phyloP scores from a whole-genome alignment of 1,284 basidiomycete species.

The Agroathelia rolfsii region DNA sequence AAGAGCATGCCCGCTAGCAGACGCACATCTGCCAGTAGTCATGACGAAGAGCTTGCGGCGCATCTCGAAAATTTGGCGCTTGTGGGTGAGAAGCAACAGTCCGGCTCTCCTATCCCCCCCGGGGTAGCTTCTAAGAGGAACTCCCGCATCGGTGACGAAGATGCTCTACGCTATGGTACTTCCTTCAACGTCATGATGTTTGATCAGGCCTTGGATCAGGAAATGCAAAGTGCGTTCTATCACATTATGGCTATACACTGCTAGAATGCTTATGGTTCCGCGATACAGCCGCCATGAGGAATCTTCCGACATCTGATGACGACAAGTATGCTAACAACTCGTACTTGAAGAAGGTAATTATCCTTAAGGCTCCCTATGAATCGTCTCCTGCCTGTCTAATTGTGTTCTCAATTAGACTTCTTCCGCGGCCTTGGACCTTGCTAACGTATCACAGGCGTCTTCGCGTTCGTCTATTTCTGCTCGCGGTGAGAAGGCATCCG shows the following conservation, averaged over 20 bases:
- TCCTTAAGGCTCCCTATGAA: not conserved
- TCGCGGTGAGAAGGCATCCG: slow-evolving; percentile 69
- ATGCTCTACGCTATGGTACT: slow-evolving; percentile 44
- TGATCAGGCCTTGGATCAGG: slow-evolving; percentile 83
- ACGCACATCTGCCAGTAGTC: slow-evolving; percentile 70
- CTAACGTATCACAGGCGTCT: slow-evolving; percentile 77
- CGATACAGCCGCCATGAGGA: slow-evolving; percentile 87
- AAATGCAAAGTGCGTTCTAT: slow-evolving; percentile 73
- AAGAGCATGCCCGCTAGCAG: slow-evolving; percentile 85
- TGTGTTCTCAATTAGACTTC: slow-evolving; percentile 39
- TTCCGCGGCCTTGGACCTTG: slow-evolving; percentile 87
- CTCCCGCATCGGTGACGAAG: slow-evolving; percentile 40
- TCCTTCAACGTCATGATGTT: slow-evolving; percentile 77
- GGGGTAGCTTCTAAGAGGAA: too few relatives aligned
- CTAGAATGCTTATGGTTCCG: slow-evolving; percentile 15
- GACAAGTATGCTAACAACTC: slow-evolving; percentile 68
- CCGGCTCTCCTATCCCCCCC: slow-evolving; percentile 43
- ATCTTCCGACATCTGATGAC: slow-evolving; percentile 86
- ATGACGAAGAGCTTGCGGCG: slow-evolving; percentile 69
- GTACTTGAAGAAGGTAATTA: slow-evolving; percentile 57
- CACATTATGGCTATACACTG: slow-evolving; percentile 8
- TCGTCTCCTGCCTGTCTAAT: slow-evolving; percentile 5
- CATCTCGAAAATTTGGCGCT: slow-evolving; percentile 63
- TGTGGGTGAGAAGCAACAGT: slow-evolving; percentile 44
- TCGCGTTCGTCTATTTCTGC: slow-evolving; percentile 50